Evolutionary conservation across 2,329 filamentous ascomycete species (phyloP).

Genomic region (Davidsoniella eucalypti): DNA sequence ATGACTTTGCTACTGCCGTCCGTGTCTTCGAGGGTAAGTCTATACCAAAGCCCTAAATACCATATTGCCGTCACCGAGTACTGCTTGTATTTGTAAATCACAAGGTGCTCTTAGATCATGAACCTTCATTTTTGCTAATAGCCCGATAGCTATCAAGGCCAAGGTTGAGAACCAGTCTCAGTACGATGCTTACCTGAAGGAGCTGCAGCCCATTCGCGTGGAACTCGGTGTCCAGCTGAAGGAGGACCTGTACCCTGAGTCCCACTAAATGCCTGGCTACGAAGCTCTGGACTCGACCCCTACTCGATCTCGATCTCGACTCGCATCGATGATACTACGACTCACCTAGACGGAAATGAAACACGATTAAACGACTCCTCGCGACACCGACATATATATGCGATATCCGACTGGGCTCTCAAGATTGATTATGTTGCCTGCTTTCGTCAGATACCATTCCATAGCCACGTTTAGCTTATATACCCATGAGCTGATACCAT

Average conservation of each 20-base stretch:
- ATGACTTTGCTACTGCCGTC: slow-evolving; percentile 96
- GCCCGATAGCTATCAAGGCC: slow-evolving; percentile 71
- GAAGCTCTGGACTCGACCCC: slow-evolving; percentile 1
- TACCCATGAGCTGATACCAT: background rate
- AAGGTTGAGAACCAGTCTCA: slow-evolving; percentile 98
- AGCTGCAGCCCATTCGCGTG: slow-evolving; percentile 83
- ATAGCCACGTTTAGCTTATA: background rate
- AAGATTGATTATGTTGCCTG: slow-evolving; percentile 3
- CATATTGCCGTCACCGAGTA: too few relatives aligned
- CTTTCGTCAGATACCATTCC: background rate
- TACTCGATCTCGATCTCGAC: slow-evolving; percentile 2
- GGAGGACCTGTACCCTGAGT: slow-evolving; percentile 77
- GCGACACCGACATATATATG: background rate
- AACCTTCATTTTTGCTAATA: background rate
- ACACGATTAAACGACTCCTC: too few relatives aligned
- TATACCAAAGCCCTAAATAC: background rate
- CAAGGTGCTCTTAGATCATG: too few relatives aligned
- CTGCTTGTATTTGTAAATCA: too few relatives aligned
- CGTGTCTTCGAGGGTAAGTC: slow-evolving; percentile 90
- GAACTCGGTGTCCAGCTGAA: slow-evolving; percentile 84
- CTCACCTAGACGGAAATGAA: background rate
- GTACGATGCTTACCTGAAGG: slow-evolving; percentile 89
- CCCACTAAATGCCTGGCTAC: slow-evolving; percentile 23
- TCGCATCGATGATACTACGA: background rate
- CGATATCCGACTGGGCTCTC: slow-evolving; percentile 2